Base-by-base conservation (phyloP, 169 alveolate genomes). In the Plasmodium yoelii region DNA sequence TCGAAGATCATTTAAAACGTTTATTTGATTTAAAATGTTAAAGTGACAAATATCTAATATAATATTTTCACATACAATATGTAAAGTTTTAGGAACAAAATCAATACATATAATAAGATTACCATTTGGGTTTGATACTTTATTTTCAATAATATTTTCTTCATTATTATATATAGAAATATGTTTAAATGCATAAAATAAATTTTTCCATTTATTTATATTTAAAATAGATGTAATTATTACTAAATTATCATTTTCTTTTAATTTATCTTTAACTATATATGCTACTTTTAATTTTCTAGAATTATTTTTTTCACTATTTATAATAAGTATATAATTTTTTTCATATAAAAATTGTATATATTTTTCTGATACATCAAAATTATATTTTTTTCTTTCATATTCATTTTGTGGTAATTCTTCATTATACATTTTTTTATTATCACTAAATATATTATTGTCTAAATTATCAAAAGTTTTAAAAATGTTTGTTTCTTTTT, bases 51-150 rank as follows among this genome's bases (percentile, higher is more conserved):
- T 44, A 42, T 86, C 91, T 24, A 86, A 53, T 34, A 86, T 42
- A 15, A 86, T 57, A 10, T 44, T 51, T 26, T 86, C 69, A 69
- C 91, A 86, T 5, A 55, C 5, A 2, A 86, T 39, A 53, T 86
- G 49, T 39, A 86, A 61, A 28, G 53, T 86, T 53, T 86, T 86
- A 7, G 91, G 91, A 10, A 86, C 59, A 46, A 86, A 86, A 47
- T 86, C 91, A 2, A 86, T 55, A 60, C 91, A 86, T 39, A 86
- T 86, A 34, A 86, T 86, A 18, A 86, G 47, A 46, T 86, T 86
- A 3, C 51, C 19, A 0, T 44, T 12, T 13, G 5, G 7, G 1
- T 44, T 60, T 2, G n/a, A 0, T 9, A 60, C 22, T 2, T 34
- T 42, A 24, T 73, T 59, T 57, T 73, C 73, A 0, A 73, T 9